Percentiles rank a stretch among this genome's conserved stretches.
These are phyloP conservation scores for Ophiostoma ips DNA, from an alignment of 2,329 filamentous ascomycete genomes.

Conservation along the genomic window DNA sequence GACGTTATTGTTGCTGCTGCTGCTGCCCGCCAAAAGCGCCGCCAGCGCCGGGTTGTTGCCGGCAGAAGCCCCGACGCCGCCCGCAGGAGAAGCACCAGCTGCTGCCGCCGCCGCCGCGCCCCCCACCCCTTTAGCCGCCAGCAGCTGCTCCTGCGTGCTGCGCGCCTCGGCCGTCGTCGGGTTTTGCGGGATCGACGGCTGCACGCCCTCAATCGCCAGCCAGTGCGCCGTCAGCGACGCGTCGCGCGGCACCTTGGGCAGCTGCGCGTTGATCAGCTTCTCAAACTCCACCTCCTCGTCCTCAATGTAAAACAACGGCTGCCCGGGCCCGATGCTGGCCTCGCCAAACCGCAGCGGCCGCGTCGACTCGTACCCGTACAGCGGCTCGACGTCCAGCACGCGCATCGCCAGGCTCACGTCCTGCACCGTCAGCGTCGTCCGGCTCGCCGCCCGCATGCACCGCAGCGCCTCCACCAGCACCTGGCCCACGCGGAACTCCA, in stretches of 20 bases:
- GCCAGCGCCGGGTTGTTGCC: constrained; percentile 60
- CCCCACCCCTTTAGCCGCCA: too few species aligned
- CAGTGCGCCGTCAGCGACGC: constrained; percentile 92
- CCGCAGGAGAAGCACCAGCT: too few species aligned
- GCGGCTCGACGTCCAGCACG: constrained; percentile 80
- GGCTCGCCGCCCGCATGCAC: constrained; percentile 84
- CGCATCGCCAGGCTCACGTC: constrained; percentile 78
- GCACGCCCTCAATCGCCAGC: constrained; percentile 94
- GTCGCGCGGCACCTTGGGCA: constrained; percentile 89
- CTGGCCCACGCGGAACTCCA: constrained; percentile 88
- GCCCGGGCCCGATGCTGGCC: constrained; percentile 81
- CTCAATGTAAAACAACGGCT: constrained; percentile 92
- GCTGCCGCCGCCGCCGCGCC: too few species aligned
- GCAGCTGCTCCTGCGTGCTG: constrained; percentile 53
- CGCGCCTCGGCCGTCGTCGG: constrained; percentile 75
- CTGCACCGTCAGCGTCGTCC: constrained; percentile 76
- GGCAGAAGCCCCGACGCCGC: too few species aligned
- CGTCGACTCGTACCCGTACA: constrained; percentile 93
- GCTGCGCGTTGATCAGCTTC: constrained; percentile 90
- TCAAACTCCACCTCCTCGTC: constrained; percentile 98
- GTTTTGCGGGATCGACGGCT: constrained; percentile 93
- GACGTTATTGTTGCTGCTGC: too few species aligned
- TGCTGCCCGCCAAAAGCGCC: constrained; percentile 34
- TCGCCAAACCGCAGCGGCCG: constrained; percentile 83
- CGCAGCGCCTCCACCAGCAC: constrained; percentile 89